Conservation (phyloP, 768 basidiomycete genomes). For the Kwoniella europaea region DNA sequence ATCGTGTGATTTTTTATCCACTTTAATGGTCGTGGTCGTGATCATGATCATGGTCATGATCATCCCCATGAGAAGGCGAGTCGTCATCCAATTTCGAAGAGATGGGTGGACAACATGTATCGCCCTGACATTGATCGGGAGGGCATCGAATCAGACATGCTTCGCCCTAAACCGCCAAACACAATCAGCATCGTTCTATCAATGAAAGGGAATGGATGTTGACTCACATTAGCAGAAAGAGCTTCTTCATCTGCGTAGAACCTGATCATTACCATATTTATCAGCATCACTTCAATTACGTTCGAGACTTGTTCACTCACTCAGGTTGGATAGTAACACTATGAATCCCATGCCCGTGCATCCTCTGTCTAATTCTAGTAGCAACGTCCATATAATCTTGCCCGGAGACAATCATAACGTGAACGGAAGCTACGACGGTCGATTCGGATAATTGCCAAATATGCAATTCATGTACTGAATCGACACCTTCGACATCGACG, state of each 20-base stretch:
- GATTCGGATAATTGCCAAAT: constrained; percentile 97
- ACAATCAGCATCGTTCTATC: background rate
- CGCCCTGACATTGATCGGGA: constrained; percentile 54
- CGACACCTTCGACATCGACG: constrained; percentile 78
- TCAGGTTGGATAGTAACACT: constrained; percentile 94
- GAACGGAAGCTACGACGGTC: constrained; percentile 93
- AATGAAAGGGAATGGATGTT: background rate
- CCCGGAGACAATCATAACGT: constrained; percentile 79
- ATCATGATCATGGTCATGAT: constrained; percentile 33
- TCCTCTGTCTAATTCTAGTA: constrained; percentile 75
- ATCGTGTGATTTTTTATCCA: too few relatives aligned
- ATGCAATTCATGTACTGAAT: constrained; percentile 84
- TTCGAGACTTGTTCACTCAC: constrained; percentile 35
- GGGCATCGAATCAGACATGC: constrained; percentile 57
- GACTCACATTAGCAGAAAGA: constrained; percentile 14
- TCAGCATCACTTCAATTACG: background rate
- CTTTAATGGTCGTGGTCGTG: constrained; percentile 11
- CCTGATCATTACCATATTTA: background rate
- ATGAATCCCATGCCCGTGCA: constrained; percentile 92
- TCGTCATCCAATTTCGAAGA: constrained; percentile 50
- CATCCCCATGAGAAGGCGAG: constrained; percentile 17
- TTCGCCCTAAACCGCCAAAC: constrained; percentile 28
- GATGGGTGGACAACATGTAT: constrained; percentile 54
- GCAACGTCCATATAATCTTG: constrained; percentile 92
- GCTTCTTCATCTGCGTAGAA: constrained; percentile 21